Evolutionary conservation across 2,329 filamentous ascomycete genomes (phyloP).

Genomic region (Fusarium ambrosium): DNA sequence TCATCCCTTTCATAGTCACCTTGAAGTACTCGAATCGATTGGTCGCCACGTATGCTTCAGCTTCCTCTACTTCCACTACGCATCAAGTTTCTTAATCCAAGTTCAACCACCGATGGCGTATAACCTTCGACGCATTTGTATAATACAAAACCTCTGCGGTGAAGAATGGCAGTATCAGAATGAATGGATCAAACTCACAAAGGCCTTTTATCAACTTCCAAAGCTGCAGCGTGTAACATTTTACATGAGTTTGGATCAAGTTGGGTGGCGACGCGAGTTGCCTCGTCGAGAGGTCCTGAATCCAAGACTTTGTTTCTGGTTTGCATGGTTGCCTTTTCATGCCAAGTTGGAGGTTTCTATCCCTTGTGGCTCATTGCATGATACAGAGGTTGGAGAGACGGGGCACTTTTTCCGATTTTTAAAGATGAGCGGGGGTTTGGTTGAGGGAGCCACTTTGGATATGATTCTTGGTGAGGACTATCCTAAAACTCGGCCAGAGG

Average conservation of each 20-base stretch:
- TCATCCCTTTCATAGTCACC: neutral
- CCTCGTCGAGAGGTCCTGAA: neutral
- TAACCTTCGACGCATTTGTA: neutral
- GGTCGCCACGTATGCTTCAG: neutral
- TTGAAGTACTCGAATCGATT: neutral
- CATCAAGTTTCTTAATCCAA: neutral
- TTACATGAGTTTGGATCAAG: neutral
- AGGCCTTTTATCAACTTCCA: neutral
- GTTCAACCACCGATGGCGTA: neutral
- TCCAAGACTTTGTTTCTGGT: neutral
- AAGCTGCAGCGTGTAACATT: neutral
- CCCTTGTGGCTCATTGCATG: neutral
- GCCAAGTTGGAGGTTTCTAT: neutral
- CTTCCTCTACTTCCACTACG: neutral
- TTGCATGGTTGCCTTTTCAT: neutral
- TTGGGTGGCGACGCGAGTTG: neutral
- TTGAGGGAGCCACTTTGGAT: neutral
- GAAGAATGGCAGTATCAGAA: neutral
- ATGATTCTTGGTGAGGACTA: neutral
- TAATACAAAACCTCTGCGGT: neutral
- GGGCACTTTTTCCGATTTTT: neutral
- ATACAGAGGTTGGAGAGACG: neutral
- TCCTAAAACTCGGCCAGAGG: neutral
- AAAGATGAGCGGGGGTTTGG: neutral
- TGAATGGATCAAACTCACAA: neutral